Evolutionary conservation across 345 rosid species (phyloP), one percentile per base, ranked within the genome.

Genomic region (Fremontodendron californicum): DNA sequence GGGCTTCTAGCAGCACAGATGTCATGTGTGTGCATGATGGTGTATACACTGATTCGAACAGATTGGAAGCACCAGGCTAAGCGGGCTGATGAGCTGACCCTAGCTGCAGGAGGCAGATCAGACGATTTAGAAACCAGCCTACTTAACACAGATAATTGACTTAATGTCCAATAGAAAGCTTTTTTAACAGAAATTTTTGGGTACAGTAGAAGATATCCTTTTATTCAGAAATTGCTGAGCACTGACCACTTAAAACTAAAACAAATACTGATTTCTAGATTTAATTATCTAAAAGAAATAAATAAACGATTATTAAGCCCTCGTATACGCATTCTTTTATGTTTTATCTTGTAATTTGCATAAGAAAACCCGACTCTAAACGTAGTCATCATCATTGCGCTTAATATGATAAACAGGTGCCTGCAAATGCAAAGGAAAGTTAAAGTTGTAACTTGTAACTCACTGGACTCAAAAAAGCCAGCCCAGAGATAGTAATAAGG

Each of bases 11-110:
- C 94, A 37, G 88, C 98, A 10, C 97, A 94, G 79, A 16, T 88
- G 1, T 81, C 90, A 3, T 94, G 97, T 58, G 76, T 91, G 45
- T 73, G 81, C 46, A 81, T 94, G 94, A 87, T 94, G 96, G 66
- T 89, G 42, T 92, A 79, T 80, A 91, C 97, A 35, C 63, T 94
- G 81, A 46, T 82, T 6, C 84, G 74, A 46, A 92, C 94, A 43
- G 98, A 94, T 68, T 92, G 97, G 98, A 84, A 68, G 35, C 94
- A 87, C 78, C 96, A 94, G 72, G 96, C 90, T 66, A 92, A 83
- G 80, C 87, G 96, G 49, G 96, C 98, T 0, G 87, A 87, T 55
- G 93, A 91, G 78, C 89, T 94, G 52, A 94, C 93, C 2, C 51
- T 78, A 23, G 85, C 88, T 49, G 88, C 80, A 5, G 87, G 80